Conservation (phyloP, 176 grass and related monocot genomes). For the Oryza rufipogon region DNA sequence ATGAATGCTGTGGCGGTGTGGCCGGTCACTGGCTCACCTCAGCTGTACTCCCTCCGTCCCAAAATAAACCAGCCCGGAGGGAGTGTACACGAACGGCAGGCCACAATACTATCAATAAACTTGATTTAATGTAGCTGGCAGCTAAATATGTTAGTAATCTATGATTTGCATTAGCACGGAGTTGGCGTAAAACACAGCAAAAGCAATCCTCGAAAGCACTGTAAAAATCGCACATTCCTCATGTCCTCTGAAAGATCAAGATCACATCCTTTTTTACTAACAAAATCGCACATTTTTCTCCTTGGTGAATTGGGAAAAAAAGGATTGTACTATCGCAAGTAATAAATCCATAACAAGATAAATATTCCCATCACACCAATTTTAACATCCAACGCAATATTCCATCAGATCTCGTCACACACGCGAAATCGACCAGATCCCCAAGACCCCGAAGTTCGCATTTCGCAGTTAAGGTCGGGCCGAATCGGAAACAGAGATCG, state of each 20-base stretch:
- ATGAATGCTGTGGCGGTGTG: background rate
- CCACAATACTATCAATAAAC: background rate
- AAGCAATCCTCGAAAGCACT: background rate
- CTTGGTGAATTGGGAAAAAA: background rate
- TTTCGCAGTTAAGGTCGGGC: background rate
- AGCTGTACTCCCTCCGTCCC: background rate
- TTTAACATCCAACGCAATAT: background rate
- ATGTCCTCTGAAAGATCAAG: background rate
- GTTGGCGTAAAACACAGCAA: background rate
- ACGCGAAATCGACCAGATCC: conserved; percentile 39
- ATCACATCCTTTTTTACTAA: background rate
- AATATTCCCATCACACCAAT: background rate
- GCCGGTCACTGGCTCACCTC: background rate
- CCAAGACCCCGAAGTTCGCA: background rate
- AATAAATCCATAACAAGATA: background rate
- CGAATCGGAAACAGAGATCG: background rate
- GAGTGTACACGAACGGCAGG: background rate
- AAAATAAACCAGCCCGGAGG: too few species aligned
- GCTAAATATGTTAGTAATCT: background rate
- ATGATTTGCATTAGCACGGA: background rate
- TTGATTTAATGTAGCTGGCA: background rate
- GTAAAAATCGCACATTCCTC: background rate
- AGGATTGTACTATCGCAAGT: background rate
- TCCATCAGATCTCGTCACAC: conserved; percentile 24
- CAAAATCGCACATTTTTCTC: background rate